Conservation (phyloP, 108 stramenopile species). For the Pseudonitzschia multistriata region DNA sequence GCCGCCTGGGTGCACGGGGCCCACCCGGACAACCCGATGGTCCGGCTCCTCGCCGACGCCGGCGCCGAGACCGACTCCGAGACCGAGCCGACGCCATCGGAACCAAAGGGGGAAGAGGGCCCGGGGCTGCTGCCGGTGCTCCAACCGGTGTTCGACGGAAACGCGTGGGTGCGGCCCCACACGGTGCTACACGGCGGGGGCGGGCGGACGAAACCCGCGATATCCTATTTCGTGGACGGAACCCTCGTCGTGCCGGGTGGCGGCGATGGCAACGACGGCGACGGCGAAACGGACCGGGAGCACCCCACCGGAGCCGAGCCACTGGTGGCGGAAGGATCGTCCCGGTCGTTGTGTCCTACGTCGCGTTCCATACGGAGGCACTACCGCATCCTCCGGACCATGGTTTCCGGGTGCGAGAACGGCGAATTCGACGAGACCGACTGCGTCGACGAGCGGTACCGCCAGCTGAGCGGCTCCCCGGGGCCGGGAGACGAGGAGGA, state of each 20-base stretch:
- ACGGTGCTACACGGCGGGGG: conserved; percentile 28
- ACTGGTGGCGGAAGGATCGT: neutral
- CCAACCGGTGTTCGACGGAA: conserved; percentile 37
- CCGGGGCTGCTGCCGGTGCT: neutral
- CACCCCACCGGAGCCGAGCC: no score
- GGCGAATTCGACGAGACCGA: conserved; percentile 12
- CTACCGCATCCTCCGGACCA: conserved; percentile 8
- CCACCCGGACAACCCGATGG: conserved; percentile 41
- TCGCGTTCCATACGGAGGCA: conserved; percentile 30
- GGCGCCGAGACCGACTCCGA: neutral
- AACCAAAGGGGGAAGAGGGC: no score
- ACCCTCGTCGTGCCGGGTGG: no score
- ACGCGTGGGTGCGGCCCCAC: conserved; percentile 53
- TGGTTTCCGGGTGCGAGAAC: conserved; percentile 18
- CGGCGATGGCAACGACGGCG: conserved; percentile 2
- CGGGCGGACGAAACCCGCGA: conserved; percentile 5
- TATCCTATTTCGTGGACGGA: conserved; percentile 4
- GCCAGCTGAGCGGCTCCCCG: neutral
- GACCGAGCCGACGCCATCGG: neutral
- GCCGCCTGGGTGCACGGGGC: conserved; percentile 63
- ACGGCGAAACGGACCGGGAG: neutral
- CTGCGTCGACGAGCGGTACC: conserved; percentile 1
- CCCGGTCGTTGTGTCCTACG: conserved; percentile 9
- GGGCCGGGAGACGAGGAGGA: neutral
- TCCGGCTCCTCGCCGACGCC: conserved; percentile 26